Conservation (phyloP, 495 filamentous ascomycete species). For the Penicillium lagena region DNA sequence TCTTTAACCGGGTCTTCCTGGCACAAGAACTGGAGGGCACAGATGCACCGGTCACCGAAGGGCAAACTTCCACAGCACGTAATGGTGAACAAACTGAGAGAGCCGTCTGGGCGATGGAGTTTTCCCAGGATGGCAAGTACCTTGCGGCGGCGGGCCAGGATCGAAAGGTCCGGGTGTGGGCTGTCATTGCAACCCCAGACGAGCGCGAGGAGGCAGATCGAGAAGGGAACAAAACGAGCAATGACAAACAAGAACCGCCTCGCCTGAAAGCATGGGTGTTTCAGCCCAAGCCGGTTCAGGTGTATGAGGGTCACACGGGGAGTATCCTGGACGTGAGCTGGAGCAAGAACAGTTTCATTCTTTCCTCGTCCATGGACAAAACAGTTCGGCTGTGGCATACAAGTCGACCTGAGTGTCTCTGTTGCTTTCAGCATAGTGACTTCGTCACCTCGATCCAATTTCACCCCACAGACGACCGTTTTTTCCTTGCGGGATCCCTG, state of each 20-base stretch:
- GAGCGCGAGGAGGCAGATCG: conserved; percentile 67
- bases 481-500: conserved; percentile 90
- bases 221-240: conserved; percentile 53
- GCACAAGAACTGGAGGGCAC: conserved; percentile 69
- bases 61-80: conserved; percentile 24
- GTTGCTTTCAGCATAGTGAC: conserved; percentile 94
- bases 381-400: conserved; percentile 95
- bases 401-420: conserved; percentile 77
- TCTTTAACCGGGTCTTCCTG: conserved; percentile 83
- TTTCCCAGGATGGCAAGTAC: conserved; percentile 89
- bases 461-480: conserved; percentile 90
- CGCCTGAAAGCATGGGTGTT: conserved; percentile 91
- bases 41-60: conserved; percentile 13
- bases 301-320: conserved; percentile 79
- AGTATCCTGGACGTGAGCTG: conserved; percentile 91
- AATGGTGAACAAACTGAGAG: conserved; percentile 29
- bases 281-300: conserved; percentile 62
- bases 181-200: conserved; percentile 74
- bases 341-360: conserved; percentile 98
- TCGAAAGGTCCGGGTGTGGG: conserved; percentile 81
- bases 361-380: conserved; percentile 98
- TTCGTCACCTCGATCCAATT: conserved; percentile 94
- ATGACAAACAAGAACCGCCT: conserved; percentile 33
- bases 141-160: conserved; percentile 88
- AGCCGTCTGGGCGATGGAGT: conserved; percentile 87